These are phyloP conservation scores for Erodium texanum DNA, from an alignment of 441 rosid genomes.

Conservation along the genomic window DNA sequence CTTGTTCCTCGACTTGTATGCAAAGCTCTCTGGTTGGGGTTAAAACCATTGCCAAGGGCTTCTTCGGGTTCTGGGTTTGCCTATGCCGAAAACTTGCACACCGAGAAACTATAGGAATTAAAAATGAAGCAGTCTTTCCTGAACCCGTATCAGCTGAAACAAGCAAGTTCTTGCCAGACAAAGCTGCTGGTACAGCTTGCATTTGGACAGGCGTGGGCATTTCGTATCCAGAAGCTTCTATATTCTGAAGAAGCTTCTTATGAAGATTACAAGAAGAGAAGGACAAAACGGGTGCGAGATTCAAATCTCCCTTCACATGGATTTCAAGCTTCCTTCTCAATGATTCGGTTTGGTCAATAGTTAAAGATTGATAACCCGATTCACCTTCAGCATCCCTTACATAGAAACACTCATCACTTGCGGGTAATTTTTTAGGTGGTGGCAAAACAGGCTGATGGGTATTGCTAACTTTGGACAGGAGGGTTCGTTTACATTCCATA, in stretches of 20 bases:
- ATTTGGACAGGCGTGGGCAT: constrained; percentile 80
- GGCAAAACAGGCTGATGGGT: constrained; percentile 17
- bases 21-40: constrained; percentile 87
- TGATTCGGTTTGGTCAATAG: constrained; percentile 31
- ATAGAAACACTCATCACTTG: constrained; percentile 70
- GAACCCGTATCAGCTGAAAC: constrained; percentile 85
- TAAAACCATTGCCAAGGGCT: constrained; percentile 58
- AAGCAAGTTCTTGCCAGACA: constrained; percentile 52
- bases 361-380: constrained; percentile 21
- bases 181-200: constrained; percentile 79
- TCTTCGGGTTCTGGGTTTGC: constrained; percentile 26
- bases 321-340: constrained; percentile 66
- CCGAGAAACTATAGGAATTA: constrained; percentile 57
- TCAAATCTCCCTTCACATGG: constrained; percentile 40
- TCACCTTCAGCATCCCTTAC: constrained; percentile 38
- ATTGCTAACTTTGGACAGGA: constrained; percentile 28
- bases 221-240: constrained; percentile 61
- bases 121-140: constrained; percentile 80
- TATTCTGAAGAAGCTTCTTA: constrained; percentile 51
- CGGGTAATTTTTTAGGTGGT: constrained; percentile 34
- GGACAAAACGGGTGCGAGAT: constrained; percentile 53
- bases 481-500: constrained; percentile 62
- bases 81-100: constrained; percentile 38
- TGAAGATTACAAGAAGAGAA: constrained; percentile 57
- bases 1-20: constrained; percentile 81